These are phyloP conservation scores for Neopestalotiopsis sp. DNA, from an alignment of 2,329 filamentous ascomycete species.

Conservation along the genomic window DNA sequence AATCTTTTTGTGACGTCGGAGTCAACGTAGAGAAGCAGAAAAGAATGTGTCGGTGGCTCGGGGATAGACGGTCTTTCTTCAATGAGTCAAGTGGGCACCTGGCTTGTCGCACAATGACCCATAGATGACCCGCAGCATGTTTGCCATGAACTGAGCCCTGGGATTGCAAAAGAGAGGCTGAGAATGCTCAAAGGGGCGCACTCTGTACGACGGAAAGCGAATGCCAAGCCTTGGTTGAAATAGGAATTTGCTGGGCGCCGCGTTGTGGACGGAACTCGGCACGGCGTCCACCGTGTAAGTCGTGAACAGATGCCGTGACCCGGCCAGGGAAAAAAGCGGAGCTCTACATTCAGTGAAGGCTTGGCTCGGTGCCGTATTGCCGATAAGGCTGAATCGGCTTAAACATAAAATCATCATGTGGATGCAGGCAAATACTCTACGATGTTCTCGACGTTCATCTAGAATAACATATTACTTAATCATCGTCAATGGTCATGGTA, in stretches of 20 bases:
- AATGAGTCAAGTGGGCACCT: background rate
- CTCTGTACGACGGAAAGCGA: background rate
- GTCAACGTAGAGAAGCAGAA: background rate
- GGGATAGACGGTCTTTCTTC: background rate
- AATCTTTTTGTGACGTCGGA: background rate
- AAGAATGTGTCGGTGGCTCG: background rate
- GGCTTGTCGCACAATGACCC: background rate
- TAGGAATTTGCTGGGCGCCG: background rate
- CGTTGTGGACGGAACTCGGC: slow-evolving; percentile 9
- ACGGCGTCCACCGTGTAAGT: background rate
- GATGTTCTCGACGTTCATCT: background rate
- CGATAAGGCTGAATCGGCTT: slow-evolving; percentile 10
- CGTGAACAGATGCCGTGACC: slow-evolving; percentile 1
- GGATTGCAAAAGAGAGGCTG: background rate
- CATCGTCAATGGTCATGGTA: background rate
- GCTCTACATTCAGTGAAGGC: background rate
- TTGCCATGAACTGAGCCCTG: background rate
- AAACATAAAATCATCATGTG: background rate
- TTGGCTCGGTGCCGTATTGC: background rate
- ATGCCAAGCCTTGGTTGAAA: slow-evolving; percentile 1
- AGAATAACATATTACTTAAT: background rate
- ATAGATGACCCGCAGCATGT: background rate
- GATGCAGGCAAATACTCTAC: background rate
- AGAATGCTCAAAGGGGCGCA: background rate
- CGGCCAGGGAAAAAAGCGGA: slow-evolving; percentile 5